These are phyloP conservation scores for Sporothrix pseudoabietina DNA, from an alignment of 2,329 filamentous ascomycete genomes.

Conservation along the genomic window DNA sequence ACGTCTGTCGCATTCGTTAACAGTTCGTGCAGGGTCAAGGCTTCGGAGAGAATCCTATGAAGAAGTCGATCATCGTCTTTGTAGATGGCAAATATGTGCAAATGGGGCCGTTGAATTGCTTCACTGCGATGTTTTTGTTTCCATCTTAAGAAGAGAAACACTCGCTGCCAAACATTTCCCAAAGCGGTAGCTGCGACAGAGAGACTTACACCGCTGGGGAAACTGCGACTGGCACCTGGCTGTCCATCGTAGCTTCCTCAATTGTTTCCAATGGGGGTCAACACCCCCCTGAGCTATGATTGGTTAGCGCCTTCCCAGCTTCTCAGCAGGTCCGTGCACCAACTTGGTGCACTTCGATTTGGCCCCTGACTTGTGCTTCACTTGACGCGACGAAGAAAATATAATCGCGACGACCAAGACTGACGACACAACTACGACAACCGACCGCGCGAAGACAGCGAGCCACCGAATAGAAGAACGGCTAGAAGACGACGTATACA, in stretches of 20 bases:
- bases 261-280: background rate
- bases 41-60: background rate
- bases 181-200: constrained; percentile 3
- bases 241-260: constrained; percentile 1
- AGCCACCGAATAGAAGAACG: too few species aligned
- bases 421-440: background rate
- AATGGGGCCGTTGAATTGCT: background rate
- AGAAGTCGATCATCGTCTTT: background rate
- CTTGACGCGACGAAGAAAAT: constrained; percentile 1
- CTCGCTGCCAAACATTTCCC: background rate
- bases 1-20: background rate
- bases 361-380: constrained; percentile 27
- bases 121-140: background rate
- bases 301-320: background rate
- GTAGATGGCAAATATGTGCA: background rate
- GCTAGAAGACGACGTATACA: background rate
- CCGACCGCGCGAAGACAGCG: background rate
- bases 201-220: constrained; percentile 5
- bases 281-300: constrained; percentile 10
- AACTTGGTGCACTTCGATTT: background rate
- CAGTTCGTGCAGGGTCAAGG: background rate
- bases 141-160: background rate
- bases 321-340: constrained; percentile 25
- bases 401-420: background rate
- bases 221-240: background rate